A percentile compares a stretch with the other conserved stretches of the same genome.
Evolutionary conservation across 2,329 filamentous ascomycete species (phyloP).

Genomic region (Penicillium sclerotigenum): DNA sequence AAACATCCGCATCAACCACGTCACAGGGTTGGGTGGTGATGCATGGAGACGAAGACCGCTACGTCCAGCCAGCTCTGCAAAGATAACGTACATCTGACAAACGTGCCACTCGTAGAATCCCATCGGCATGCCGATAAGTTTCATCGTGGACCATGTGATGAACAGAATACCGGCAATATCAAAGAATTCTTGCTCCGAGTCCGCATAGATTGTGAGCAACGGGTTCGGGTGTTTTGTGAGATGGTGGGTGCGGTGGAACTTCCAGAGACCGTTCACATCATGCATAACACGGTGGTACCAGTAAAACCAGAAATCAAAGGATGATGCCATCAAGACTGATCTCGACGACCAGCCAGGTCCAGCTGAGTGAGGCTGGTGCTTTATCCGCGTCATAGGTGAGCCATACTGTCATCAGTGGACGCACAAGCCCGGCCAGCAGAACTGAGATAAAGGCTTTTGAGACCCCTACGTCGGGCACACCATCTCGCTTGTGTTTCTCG

Average conservation of each 20-base stretch:
- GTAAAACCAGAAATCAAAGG: constrained; percentile 3
- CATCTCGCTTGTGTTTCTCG: constrained; percentile 1
- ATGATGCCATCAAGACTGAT: constrained; percentile 3
- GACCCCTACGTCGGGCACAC: neutral
- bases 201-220: constrained; percentile 2
- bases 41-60: constrained; percentile 3
- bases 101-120: constrained; percentile 2
- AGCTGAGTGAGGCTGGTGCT: neutral
- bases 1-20: constrained; percentile 2
- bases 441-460: neutral
- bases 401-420: neutral
- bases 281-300: constrained; percentile 5
- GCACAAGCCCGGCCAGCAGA: neutral
- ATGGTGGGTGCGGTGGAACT: constrained; percentile 1
- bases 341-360: neutral
- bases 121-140: neutral
- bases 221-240: constrained; percentile 1
- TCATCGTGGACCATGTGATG: constrained; percentile 1
- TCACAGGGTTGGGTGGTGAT: neutral
- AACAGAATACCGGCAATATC: neutral
- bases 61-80: neutral
- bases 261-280: constrained; percentile 1
- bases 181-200: constrained; percentile 1
- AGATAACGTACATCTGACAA: constrained; percentile 1
- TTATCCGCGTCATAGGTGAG: neutral